Evolutionary conservation across 352 stramenopile species (phyloP), one percentile per base, ranked within the genome.

Genomic region (Poterioochromonas sp.): DNA sequence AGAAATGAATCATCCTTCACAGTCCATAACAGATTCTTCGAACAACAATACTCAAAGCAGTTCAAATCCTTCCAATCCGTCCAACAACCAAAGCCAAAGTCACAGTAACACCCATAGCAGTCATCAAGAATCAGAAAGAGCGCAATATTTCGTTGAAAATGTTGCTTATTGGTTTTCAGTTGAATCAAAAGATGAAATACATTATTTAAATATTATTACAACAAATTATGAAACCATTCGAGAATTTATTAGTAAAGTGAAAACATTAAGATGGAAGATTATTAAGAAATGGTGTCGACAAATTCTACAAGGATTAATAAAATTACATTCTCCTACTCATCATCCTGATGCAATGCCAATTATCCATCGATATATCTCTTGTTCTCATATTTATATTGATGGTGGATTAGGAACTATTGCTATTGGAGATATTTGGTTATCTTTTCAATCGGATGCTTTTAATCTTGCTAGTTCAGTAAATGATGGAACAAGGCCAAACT

Each of bases 111-210:
- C 98, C 79, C 94, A 99, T 86, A 93, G 99, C 49, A 88, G 95
- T 78, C 84, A 99, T 74, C 86, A 98, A 62, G 92, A 98, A 82
- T 89, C 94, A 80, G 88, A 99, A 37, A 91, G 98, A 80, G 94
- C 99, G 88, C 94, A 96, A 81, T 98, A 99, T 85, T 97, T 99
- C 79, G 98, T 99, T 86, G 96, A 96, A 79, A 99, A 98, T 83
- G 97, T 98, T 84, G 93, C 93, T 68, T 96, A 88, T 65, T 99
- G 95, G 94, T 95, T 98, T 80, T 97, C 95, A 77, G 90, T 96
- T 80, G 95, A 98, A 84, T 11, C 53, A n/a, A n/a, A 26, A 63
- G 29, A 5, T 32, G n/a, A n/a, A n/a, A n/a, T n/a, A n/a, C n/a
- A n/a, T n/a, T n/a, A n/a, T n/a, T 34, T 63, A 63, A 63, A 63